Base-by-base conservation (phyloP, 2,329 filamentous ascomycete genomes). In the Dendryphion nanum region DNA sequence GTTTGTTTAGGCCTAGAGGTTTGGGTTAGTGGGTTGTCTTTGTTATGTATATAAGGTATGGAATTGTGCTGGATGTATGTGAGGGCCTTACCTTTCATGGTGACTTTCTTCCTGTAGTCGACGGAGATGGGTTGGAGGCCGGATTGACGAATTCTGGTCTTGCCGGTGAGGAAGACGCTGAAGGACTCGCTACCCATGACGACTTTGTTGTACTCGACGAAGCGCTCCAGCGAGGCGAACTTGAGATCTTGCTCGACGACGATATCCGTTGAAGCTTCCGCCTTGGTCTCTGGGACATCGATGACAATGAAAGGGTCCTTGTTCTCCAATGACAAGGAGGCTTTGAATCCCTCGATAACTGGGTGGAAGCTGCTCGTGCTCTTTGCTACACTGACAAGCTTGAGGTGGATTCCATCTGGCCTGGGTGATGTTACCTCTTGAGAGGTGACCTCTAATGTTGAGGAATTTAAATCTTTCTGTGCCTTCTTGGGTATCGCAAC, bases 401-500 rank as follows among this genome's bases (percentile, higher is more conserved):
- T 66, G 7, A 82, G 55, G 15, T 70, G 57, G 37, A 81, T 66
- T 1, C 69, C 63, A 7, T 76, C 58, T 1, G 75, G 58, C 1
- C 66, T 63, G 5, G 79, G 77, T 12, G 76, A 57, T 13, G 66
- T 69, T 44, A 81, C 74, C 26, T 69, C 50, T 54, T 80, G 69
- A n/a, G 64, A 59, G 1, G 66, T 72, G 43, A 81, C 67, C 19
- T 70, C 62, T 18, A 82, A 61, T 3, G 64, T 70, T 1, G 78
- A 74, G 20, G 69, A 60, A 49, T 78, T 71, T 50, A 82, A 71
- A 35, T 73, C 71, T 28, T 59, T 41, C 50, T 81, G 79, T 21
- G 78, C 78, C 40, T 77, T 78, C 20, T 74, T 71, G 14, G 78
- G 79, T 50, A 81, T 78, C 3, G 60, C 78, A 35, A 82, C 78